A percentile compares a stretch with the other conserved stretches of the same genome.
Conservation (phyloP, 2,329 filamentous ascomycete species). For the Didymella lethalis region DNA sequence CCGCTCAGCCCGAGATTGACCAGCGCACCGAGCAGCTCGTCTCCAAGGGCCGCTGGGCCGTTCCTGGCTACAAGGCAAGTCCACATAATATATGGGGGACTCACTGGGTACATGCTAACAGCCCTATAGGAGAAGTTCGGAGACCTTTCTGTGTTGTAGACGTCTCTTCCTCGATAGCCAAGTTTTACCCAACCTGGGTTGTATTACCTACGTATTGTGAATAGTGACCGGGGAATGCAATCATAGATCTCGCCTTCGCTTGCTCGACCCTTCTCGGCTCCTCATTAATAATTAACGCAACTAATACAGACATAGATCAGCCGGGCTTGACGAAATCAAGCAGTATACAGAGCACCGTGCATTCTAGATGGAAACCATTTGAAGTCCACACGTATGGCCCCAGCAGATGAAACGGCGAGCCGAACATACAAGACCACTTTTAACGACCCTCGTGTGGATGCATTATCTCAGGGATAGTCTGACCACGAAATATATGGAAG, state of each 20-base stretch:
- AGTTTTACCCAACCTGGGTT: conserved; percentile 46
- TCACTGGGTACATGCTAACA: conserved; percentile 56
- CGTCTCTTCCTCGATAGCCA: conserved; percentile 37
- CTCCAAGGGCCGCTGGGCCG: conserved; percentile 96
- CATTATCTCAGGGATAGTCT: neutral
- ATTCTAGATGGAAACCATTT: neutral
- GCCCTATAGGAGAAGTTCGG: conserved; percentile 91
- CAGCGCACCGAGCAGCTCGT: conserved; percentile 95
- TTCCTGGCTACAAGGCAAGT: conserved; percentile 97
- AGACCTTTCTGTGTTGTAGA: conserved; percentile 93
- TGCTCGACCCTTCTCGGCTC: neutral
- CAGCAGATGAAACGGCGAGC: neutral
- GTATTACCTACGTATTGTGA: conserved; percentile 53
- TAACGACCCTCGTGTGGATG: neutral
- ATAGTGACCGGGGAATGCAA: conserved; percentile 50
- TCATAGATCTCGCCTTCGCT: conserved; percentile 33
- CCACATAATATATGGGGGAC: neutral
- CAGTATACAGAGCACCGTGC: neutral
- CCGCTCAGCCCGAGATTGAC: conserved; percentile 95
- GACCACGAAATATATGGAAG: neutral
- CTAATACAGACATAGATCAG: neutral
- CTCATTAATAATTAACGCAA: neutral
- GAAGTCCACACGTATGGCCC: neutral
- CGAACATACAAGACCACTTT: neutral
- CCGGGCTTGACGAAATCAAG: neutral